Percentiles rank a stretch among this genome's conserved stretches.
Evolutionary conservation across 1,139 yeast genomes (phyloP).

Genomic region (Candida sanyaensis): DNA sequence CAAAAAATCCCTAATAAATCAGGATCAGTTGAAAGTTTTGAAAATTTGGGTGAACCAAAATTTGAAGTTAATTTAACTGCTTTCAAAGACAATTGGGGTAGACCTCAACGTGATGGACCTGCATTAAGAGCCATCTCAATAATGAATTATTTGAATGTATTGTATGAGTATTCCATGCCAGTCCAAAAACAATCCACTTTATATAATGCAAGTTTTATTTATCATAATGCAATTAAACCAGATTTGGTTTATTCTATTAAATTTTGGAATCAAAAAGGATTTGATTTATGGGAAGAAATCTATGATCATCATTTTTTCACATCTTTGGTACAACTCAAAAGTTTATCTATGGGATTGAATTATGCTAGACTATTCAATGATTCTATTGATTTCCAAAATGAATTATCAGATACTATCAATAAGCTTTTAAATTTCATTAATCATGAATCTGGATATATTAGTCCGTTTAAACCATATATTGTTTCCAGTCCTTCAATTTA

Average conservation of each 20-base stretch:
- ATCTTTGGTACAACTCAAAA: conserved; percentile 68
- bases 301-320: conserved; percentile 78
- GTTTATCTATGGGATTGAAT: conserved; percentile 59
- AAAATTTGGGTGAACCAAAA: conserved; percentile 89
- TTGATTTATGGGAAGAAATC: conserved; percentile 95
- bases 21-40: conserved; percentile 52
- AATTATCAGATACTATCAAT: conserved; percentile 25
- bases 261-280: conserved; percentile 68
- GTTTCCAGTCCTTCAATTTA: conserved; percentile 66
- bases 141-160: conserved; percentile 48
- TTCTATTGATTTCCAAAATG: conserved; percentile 23
- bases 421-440: conserved; percentile 35
- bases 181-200: neutral
- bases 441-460: conserved; percentile 15
- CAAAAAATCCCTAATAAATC: conserved; percentile 72
- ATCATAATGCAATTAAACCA: conserved; percentile 57
- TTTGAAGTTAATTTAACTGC: conserved; percentile 65
- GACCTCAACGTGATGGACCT: conserved; percentile 97
- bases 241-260: conserved; percentile 67
- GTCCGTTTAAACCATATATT: conserved; percentile 45
- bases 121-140: conserved; percentile 74
- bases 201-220: conserved; percentile 36
- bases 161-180: neutral
- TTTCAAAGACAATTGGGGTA: conserved; percentile 76
- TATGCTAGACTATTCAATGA: conserved; percentile 44